Evolutionary conservation across 2,329 filamentous ascomycete species (phyloP).

Genomic region (Fusarium sp.): DNA sequence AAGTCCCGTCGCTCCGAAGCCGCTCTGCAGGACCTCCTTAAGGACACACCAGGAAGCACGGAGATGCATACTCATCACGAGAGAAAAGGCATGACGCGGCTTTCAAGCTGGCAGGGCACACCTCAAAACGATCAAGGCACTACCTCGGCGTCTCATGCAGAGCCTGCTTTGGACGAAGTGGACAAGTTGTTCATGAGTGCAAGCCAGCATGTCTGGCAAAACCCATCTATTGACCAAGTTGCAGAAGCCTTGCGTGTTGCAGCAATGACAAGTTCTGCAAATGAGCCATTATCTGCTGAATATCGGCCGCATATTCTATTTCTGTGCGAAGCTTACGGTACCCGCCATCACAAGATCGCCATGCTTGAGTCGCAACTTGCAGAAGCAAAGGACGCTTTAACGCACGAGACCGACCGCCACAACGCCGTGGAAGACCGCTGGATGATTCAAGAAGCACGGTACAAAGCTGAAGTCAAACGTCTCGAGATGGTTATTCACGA

Average conservation of each 20-base stretch:
- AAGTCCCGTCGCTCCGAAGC: conserved; percentile 39
- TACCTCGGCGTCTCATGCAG: neutral
- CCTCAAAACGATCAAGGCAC: neutral
- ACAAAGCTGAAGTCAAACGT: conserved; percentile 48
- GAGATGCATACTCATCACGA: conserved; percentile 6
- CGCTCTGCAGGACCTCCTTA: conserved; percentile 32
- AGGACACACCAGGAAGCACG: conserved; percentile 6
- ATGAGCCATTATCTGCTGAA: conserved; percentile 52
- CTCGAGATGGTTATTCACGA: conserved; percentile 48
- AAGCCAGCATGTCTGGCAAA: conserved; percentile 50
- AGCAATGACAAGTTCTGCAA: conserved; percentile 53
- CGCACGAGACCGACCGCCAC: conserved; percentile 52
- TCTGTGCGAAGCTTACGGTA: conserved; percentile 52
- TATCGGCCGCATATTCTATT: conserved; percentile 57
- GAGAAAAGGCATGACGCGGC: conserved; percentile 17
- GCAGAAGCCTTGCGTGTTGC: conserved; percentile 56
- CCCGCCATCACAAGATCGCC: conserved; percentile 43
- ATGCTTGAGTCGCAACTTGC: conserved; percentile 53
- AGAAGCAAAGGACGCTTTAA: conserved; percentile 49
- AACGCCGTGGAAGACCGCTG: conserved; percentile 38
- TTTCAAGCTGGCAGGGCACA: conserved; percentile 31
- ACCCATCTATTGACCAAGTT: conserved; percentile 58
- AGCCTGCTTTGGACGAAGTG: conserved; percentile 14
- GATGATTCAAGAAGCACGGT: conserved; percentile 39
- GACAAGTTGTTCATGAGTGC: conserved; percentile 33